Conservation (phyloP, 441 rosid genomes). For the Melastoma candidum region DNA sequence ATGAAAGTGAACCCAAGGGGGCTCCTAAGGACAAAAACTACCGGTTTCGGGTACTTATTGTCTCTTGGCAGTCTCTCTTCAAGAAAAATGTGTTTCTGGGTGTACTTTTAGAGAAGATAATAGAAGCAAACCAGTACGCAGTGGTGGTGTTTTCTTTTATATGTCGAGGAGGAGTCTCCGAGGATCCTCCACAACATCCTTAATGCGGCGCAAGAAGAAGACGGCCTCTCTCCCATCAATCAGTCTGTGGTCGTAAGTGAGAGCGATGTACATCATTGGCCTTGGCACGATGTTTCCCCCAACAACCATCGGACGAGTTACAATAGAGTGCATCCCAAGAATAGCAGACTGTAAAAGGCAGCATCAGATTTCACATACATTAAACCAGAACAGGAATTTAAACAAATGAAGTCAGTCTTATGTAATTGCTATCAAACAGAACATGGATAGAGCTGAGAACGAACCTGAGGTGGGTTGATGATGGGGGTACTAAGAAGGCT, state of each 20-base stretch:
- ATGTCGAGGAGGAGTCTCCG: conserved; percentile 85
- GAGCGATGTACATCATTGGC: conserved; percentile 98
- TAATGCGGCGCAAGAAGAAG: conserved; percentile 88
- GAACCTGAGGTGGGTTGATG: conserved; percentile 98
- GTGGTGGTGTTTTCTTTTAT: conserved; percentile 18
- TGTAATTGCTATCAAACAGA: no score
- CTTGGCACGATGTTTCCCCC: conserved; percentile 68
- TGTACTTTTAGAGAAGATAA: no score
- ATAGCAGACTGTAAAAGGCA: conserved; percentile 65
- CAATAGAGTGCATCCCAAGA: conserved; percentile 96
- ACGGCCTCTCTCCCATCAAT: conserved; percentile 99
- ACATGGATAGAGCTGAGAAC: conserved; percentile 1
- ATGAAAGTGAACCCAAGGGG: no score
- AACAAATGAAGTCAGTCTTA: no score
- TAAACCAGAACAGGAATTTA: no score
- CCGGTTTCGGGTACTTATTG: no score
- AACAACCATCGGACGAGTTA: conserved; percentile 85
- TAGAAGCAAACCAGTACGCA: no score
- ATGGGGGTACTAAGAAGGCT: conserved; percentile 97
- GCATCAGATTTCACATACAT: no score
- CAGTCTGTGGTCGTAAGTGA: conserved; percentile 91
- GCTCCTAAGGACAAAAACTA: no score
- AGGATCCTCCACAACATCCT: conserved; percentile 94
- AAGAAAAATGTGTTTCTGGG: no score
- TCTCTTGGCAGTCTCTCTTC: no score